Evolutionary conservation across 2,329 filamentous ascomycete species (phyloP), one percentile per base, ranked within the genome.

Genomic region (Aspergillus fischeri): DNA sequence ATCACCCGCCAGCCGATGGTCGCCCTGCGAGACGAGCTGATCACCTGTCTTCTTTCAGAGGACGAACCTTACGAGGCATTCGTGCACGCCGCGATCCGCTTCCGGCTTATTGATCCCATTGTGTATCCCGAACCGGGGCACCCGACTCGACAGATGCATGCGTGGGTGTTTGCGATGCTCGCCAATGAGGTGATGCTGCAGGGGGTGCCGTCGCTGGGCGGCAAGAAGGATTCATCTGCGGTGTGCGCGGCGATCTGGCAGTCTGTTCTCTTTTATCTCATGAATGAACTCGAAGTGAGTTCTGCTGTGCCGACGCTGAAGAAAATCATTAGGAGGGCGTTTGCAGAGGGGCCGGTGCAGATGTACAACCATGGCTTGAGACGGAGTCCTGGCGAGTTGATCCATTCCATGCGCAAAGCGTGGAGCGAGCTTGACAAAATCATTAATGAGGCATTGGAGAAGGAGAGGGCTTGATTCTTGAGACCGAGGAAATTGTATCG

Each of bases 1-100:
- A 60, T 81, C 8, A 75, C 78, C 29, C 76, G 78, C 17, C 84
- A 86, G 59, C 85, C 85, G 0, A 79, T 80, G 38, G 75, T 82
- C 1, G 76, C 79, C 14, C 63, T 86, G 1, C 77, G 83, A 8
- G 78, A 84, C 56, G 79, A 83, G 38, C 66, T 85, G 5, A 78
- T 84, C 48, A 71, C 81, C 4, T 73, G 75, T 9, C 70, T 82
- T 3, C 72, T 86, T 14, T 67, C 74, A 0, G 66, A 66, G 0
- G 70, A 73, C 10, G 67, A 77, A 6, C 82, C 77, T 58, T 70
- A 74, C n/a, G 63, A 70, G 5, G 83, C 82, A 3, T 80, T 83
- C 61, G 65, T 77, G 3, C 80, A 85, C 4, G 77, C 77, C 4
- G 73, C 81, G 2, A 79, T 82, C 55, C 75, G 80, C 2, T 81